phyloP scores from a whole-genome alignment of 1,139 yeast genomes.

The Suhomyces wounanorum region DNA sequence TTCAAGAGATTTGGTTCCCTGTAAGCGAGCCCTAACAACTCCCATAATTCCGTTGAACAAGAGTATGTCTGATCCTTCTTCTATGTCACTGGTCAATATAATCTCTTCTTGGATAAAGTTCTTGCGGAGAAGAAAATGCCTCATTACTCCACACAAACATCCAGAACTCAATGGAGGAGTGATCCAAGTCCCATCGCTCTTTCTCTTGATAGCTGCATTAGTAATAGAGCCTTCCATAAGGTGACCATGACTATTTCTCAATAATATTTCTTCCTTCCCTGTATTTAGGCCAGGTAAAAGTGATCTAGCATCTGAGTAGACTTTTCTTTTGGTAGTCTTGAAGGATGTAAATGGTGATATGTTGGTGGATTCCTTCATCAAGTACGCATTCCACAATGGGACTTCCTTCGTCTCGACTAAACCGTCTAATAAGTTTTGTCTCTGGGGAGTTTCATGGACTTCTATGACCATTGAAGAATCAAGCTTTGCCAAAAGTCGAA shows the following conservation, averaged over 20 bases:
- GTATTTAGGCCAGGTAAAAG: slow-evolving; percentile 38
- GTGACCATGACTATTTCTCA: slow-evolving; percentile 60
- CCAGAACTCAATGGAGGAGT: slow-evolving; percentile 81
- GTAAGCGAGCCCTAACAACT: slow-evolving; percentile 62
- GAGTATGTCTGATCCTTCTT: slow-evolving; percentile 64
- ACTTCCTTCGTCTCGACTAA: slow-evolving; percentile 1
- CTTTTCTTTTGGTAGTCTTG: slow-evolving; percentile 76
- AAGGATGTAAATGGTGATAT: slow-evolving; percentile 82
- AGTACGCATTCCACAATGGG: slow-evolving; percentile 54
- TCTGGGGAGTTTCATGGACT: slow-evolving; percentile 40
- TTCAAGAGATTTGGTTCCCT: slow-evolving; percentile 7
- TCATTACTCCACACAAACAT: slow-evolving; percentile 81
- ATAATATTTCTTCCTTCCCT: slow-evolving; percentile 63
- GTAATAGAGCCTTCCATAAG: slow-evolving; percentile 86
- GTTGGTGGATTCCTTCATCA: slow-evolving; percentile 56
- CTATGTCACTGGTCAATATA: slow-evolving; percentile 47
- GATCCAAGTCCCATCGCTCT: slow-evolving; percentile 56
- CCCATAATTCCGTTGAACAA: slow-evolving; percentile 86
- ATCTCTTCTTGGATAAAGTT: slow-evolving; percentile 58
- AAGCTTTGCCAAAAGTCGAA: slow-evolving; percentile 55
- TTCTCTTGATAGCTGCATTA: slow-evolving; percentile 66
- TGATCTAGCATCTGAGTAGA: slow-evolving; percentile 66
- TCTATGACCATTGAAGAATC: slow-evolving; percentile 56
- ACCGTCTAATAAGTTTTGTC: slow-evolving; percentile 49
- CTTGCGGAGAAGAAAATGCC: slow-evolving; percentile 63